Conservation (phyloP, 1,284 basidiomycete species). For the Puccinia triticina region DNA sequence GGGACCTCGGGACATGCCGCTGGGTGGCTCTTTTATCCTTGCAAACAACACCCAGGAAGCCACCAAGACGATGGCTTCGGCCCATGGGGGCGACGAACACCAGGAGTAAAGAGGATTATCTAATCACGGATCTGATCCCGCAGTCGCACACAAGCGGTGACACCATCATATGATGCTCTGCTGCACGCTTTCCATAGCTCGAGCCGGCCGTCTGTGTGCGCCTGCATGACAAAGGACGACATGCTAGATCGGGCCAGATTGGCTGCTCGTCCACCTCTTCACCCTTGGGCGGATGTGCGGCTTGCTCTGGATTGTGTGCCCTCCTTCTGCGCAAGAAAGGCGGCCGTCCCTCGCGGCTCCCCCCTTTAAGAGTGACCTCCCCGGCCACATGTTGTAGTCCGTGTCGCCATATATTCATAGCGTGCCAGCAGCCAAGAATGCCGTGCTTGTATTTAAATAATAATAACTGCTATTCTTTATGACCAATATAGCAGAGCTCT, state of each 20-base stretch:
- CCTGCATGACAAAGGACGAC: no score
- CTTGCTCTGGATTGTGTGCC: no score
- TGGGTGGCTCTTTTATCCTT: neutral
- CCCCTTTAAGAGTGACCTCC: neutral
- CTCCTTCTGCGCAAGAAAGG: neutral
- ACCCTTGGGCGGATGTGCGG: no score
- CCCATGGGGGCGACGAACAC: neutral
- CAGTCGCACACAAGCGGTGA: neutral
- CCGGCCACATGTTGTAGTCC: no score
- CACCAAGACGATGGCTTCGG: neutral
- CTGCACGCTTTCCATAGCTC: neutral
- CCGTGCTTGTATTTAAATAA: no score
- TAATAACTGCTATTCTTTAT: no score
- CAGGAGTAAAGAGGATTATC: neutral
- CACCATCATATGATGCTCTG: neutral
- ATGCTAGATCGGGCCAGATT: no score
- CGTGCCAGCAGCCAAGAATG: no score
- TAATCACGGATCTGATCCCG: neutral
- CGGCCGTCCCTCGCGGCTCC: neutral
- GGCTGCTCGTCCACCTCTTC: no score
- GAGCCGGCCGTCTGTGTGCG: neutral
- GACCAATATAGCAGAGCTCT: no score
- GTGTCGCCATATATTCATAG: no score
- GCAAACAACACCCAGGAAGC: neutral
- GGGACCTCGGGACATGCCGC: neutral